Conservation (phyloP, 768 basidiomycete genomes). For the Trametes coccinea region DNA sequence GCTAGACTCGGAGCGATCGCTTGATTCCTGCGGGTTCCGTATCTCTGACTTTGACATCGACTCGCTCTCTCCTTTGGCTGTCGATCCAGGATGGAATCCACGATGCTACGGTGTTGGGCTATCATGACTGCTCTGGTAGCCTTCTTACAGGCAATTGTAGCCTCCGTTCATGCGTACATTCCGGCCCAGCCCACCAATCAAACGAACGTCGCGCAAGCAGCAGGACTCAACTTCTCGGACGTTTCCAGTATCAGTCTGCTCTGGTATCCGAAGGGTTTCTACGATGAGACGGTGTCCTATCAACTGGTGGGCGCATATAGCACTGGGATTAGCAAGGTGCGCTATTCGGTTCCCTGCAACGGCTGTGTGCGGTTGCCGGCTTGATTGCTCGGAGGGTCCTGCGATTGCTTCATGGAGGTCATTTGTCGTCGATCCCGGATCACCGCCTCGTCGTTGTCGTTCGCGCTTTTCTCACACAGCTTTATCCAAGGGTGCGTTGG, state of each 20-base stretch:
- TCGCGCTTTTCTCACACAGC: background rate
- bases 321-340: conserved; percentile 56
- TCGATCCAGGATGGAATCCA: background rate
- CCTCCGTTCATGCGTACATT: conserved; percentile 50
- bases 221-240: conserved; percentile 54
- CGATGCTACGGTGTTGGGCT: conserved; percentile 1
- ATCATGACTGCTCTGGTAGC: background rate
- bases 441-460: background rate
- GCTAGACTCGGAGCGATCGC: background rate
- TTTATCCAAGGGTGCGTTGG: conserved; percentile 64
- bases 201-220: conserved; percentile 44
- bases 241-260: conserved; percentile 57
- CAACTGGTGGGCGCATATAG: conserved; percentile 55
- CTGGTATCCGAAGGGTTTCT: conserved; percentile 54
- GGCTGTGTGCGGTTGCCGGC: background rate
- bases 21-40: background rate
- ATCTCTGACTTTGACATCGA: conserved; percentile 1
- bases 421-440: background rate
- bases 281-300: conserved; percentile 48
- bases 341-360: conserved; percentile 11
- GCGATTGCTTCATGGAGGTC: background rate
- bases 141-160: background rate
- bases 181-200: conserved; percentile 75
- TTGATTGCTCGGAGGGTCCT: background rate
- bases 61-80: background rate